Conservation (phyloP, 495 filamentous ascomycete species). For the Aspergillus cristatus region DNA sequence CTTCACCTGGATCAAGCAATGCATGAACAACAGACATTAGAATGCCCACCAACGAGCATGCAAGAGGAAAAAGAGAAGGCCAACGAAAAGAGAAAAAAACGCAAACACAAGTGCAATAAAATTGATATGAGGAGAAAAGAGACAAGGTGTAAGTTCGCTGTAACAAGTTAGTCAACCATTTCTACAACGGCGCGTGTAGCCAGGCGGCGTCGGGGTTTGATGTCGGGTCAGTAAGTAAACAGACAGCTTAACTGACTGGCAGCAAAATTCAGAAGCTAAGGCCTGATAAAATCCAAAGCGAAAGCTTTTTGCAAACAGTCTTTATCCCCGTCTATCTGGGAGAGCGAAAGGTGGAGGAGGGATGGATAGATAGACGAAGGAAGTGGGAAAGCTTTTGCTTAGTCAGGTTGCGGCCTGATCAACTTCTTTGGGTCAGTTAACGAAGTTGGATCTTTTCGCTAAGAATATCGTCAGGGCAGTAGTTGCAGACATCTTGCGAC, state of each 20-base stretch:
- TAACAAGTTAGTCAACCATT: conserved; percentile 11
- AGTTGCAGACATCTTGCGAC: too few relatives aligned
- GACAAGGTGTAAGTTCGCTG: background rate
- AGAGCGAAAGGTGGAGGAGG: conserved; percentile 1
- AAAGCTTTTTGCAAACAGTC: too few relatives aligned
- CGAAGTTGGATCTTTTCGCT: too few relatives aligned
- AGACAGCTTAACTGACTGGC: too few relatives aligned
- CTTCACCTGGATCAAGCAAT: conserved; percentile 5
- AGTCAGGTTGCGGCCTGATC: conserved; percentile 23
- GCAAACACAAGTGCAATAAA: background rate
- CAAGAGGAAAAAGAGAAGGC: background rate
- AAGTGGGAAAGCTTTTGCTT: background rate
- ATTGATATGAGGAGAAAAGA: background rate
- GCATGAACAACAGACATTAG: background rate
- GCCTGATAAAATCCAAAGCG: too few relatives aligned
- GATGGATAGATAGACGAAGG: conserved; percentile 1
- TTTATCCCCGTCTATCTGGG: too few relatives aligned
- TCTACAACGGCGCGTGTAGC: conserved; percentile 4
- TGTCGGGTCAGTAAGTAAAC: too few relatives aligned
- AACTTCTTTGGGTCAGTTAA: conserved; percentile 12
- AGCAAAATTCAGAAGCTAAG: too few relatives aligned
- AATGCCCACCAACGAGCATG: background rate
- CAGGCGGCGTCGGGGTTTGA: too few relatives aligned
- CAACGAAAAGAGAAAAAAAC: background rate
- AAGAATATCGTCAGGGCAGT: too few relatives aligned